Base-by-base conservation (phyloP, 1,139 yeast species). In the Debaryomyces psychrophilus region DNA sequence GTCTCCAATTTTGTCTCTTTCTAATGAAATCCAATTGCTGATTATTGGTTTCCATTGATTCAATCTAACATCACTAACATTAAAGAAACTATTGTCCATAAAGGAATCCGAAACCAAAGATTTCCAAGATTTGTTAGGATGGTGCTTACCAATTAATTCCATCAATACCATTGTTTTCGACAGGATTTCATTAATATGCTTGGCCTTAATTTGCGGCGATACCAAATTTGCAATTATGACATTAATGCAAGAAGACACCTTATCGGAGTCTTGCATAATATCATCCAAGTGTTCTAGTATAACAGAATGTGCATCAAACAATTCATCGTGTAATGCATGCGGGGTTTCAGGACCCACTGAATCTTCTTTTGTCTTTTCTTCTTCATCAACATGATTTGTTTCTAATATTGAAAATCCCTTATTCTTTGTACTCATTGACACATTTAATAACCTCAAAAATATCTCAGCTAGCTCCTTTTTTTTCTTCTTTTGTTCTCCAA, bases 401-500 rank as follows among this genome's bases (percentile, higher is more conserved):
- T 35, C 43, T 8, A 31, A 12, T 11, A 15, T 27, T n/a, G 29
- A 11, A 23, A 38, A 28, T 5, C 36, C 43, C n/a, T 18, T 20
- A 23, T 52, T 42, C 42, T 59, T 62, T 9, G 58, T 58, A 33
- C 56, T 54, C 6, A 65, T 59, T 1, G 65, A 52, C 6, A 51
- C 52, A 14, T 76, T 74, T 22, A 89, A 68, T 9, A 85, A 64
- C 55, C 79, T 84, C 31, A 76, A 54, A 58, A 86, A 88, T 2
- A 74, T 53, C 28, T 90, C 97, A 1, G 82, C 67, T 28, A 90
- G 61, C 29, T 90, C 97, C 54, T 81, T 85, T 48, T 79, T 76
- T 23, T 76, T 66, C 55, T 81, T 80, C 53, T 74, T 81, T 50
- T 78, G 83, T 35, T 83, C 85, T 4, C 88, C 86, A 56, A 81